Conservation (phyloP, 2,329 filamentous ascomycete genomes). For the Fusarium stilboides region DNA sequence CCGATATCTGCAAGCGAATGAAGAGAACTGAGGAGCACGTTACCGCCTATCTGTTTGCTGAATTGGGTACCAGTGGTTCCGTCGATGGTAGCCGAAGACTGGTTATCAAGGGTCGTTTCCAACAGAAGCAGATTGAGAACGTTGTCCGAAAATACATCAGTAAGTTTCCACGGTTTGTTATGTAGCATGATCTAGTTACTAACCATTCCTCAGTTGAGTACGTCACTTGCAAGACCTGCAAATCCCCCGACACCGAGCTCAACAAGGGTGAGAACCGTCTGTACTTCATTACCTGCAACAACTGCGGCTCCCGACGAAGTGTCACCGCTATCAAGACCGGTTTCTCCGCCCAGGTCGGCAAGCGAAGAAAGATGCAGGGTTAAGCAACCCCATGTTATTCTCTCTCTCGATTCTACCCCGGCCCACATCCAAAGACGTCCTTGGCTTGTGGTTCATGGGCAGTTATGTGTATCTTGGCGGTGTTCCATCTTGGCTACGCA, state of each 20-base stretch:
- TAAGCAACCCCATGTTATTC: slow-evolving; percentile 63
- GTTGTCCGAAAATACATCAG: slow-evolving; percentile 95
- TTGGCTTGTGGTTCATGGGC: slow-evolving; percentile 27
- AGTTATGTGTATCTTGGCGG: slow-evolving; percentile 19
- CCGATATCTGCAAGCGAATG: slow-evolving; percentile 99
- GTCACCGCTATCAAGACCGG: slow-evolving; percentile 99
- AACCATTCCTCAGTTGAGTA: slow-evolving; percentile 80
- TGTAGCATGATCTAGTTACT: slow-evolving; percentile 38
- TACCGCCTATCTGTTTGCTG: slow-evolving; percentile 95
- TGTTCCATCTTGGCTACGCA: slow-evolving; percentile 28
- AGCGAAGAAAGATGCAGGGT: slow-evolving; percentile 94
- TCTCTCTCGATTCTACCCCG: slow-evolving; percentile 21
- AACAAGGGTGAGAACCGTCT: slow-evolving; percentile 99
- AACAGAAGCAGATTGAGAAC: slow-evolving; percentile 99
- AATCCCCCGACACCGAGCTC: slow-evolving; percentile 93
- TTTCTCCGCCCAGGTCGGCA: slow-evolving; percentile 99
- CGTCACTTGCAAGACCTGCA: slow-evolving; percentile 98
- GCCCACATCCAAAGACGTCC: slow-evolving; percentile 13
- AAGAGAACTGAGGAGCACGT: slow-evolving; percentile 99
- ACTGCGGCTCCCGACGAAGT: slow-evolving; percentile 84
- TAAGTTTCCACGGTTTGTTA: slow-evolving; percentile 62
- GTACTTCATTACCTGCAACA: slow-evolving; percentile 97
- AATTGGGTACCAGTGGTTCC: slow-evolving; percentile 96
- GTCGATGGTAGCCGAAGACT: slow-evolving; percentile 93
- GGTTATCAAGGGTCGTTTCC: slow-evolving; percentile 99